Evolutionary conservation across 129 eudicot genomes (phyloP), one percentile per base, ranked within the genome.

Genomic region (Centella asiatica): DNA sequence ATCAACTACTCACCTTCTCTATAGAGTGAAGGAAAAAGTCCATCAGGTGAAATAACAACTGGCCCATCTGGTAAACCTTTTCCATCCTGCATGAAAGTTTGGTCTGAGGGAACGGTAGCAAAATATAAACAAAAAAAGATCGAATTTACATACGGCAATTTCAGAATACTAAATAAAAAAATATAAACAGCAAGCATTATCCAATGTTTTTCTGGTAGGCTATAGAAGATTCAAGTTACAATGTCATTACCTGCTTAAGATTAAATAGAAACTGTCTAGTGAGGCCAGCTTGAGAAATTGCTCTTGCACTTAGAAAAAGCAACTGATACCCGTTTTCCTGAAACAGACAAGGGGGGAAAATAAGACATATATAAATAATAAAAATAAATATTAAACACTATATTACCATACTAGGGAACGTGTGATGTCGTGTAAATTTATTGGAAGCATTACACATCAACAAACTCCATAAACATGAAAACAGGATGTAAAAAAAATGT

Each of bases 241-340:
- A 40, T 1, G 12, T 4, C 4, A 5, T 46, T 57, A 93, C 99
- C 99, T 93, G 99, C 63, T 78, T 85, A 56, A 93, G 89, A 80
- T 80, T 93, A 57, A 88, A 75, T 47, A 93, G 67, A 75, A 93
- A 93, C 78, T 85, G 99, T 54, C 99, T 79, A 44, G 99, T 93
- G 26, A 62, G 64, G 57, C 76, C 77, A 59, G 99, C 87, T 77
- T 93, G 99, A 69, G 92, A 87, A 65, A 93, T 83, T 27, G 99
- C 77, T 42, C 99, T 94, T 60, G 96, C 99, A 80, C 99, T 93
- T 61, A 93, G 68, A 69, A 87, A 93, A 69, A 93, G 89, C 66
- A 93, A 70, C 58, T 93, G 88, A 78, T 88, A 93, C 58, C 99
- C 99, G 72, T 93, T 93, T 69, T 93, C 99, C 99, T 93, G 84